These are phyloP conservation scores for Clonostachys sp. DNA, from an alignment of 2,329 filamentous ascomycete genomes.

Conservation along the genomic window DNA sequence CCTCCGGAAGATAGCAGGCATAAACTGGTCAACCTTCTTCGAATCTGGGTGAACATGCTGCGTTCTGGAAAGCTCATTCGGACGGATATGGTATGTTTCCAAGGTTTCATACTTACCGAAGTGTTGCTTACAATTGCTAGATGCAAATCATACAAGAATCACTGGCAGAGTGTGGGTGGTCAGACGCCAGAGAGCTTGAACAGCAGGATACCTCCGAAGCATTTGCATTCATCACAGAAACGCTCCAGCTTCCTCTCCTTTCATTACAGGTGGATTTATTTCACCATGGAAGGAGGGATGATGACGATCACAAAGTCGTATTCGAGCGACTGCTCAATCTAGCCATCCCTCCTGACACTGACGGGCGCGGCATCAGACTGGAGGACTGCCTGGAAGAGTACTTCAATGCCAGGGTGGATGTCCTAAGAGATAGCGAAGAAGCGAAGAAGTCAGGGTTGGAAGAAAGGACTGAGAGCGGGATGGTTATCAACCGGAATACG, in stretches of 20 bases:
- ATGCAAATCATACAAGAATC: constrained; percentile 80
- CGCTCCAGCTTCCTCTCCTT: constrained; percentile 79
- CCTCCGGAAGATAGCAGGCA: constrained; percentile 61
- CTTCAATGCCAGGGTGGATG: constrained; percentile 91
- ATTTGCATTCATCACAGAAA: constrained; percentile 91
- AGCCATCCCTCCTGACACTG: constrained; percentile 74
- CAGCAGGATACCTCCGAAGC: constrained; percentile 97
- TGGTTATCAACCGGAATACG: constrained; percentile 14
- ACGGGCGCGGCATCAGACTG: constrained; percentile 68
- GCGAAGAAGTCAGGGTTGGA: constrained; percentile 37
- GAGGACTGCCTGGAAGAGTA: constrained; percentile 92
- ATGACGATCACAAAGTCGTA: constrained; percentile 90
- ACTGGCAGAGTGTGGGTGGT: constrained; percentile 83
- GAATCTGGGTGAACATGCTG: constrained; percentile 91
- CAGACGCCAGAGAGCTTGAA: constrained; percentile 67
- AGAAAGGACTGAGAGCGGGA: constrained; percentile 14
- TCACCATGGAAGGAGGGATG: constrained; percentile 79
- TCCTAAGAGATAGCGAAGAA: constrained; percentile 66
- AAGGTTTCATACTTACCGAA: not conserved
- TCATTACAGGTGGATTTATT: constrained; percentile 93
- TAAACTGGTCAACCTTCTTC: constrained; percentile 71
- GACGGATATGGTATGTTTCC: constrained; percentile 66
- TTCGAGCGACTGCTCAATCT: constrained; percentile 89
- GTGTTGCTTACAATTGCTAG: constrained; percentile 32
- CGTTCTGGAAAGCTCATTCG: constrained; percentile 81